Conservation (phyloP, 108 stramenopile species). For the Cyclostephanos invisitatus region DNA sequence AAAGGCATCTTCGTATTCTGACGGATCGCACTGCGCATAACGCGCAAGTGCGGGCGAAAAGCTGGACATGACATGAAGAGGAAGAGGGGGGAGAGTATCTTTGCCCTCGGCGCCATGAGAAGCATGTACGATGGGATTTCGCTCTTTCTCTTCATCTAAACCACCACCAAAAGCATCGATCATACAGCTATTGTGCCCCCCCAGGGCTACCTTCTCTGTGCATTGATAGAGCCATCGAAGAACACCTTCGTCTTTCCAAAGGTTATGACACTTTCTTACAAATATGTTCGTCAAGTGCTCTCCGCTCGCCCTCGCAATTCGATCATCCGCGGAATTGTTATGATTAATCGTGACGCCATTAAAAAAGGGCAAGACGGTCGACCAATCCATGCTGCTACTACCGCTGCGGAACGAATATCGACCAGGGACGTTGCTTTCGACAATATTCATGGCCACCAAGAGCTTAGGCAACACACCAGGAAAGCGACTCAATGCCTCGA, state of each 20-base stretch:
- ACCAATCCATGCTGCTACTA: constrained; percentile 39
- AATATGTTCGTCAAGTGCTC: constrained; percentile 44
- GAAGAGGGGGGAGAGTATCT: background rate
- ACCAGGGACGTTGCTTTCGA: constrained; percentile 27
- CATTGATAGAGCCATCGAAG: constrained; percentile 43
- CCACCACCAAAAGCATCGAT: background rate
- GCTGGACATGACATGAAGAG: constrained; percentile 17
- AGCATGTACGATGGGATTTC: background rate
- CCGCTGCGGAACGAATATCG: constrained; percentile 25
- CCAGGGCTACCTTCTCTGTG: constrained; percentile 21
- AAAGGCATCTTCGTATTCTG: constrained; percentile 66
- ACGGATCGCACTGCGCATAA: constrained; percentile 63
- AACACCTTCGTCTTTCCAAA: constrained; percentile 44
- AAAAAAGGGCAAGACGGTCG: constrained; percentile 25
- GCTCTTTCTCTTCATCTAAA: background rate
- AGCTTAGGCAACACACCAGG: constrained; percentile 40
- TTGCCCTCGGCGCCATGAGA: background rate
- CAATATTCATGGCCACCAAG: constrained; percentile 39
- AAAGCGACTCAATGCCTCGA: constrained; percentile 27
- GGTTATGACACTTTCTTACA: constrained; percentile 37
- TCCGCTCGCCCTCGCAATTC: constrained; percentile 23
- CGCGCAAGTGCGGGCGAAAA: constrained; percentile 59
- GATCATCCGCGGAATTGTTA: constrained; percentile 9
- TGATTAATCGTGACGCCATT: constrained; percentile 10
- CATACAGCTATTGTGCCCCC: background rate